Conservation (phyloP, 2,329 filamentous ascomycete species). For the Apiospora sp. region DNA sequence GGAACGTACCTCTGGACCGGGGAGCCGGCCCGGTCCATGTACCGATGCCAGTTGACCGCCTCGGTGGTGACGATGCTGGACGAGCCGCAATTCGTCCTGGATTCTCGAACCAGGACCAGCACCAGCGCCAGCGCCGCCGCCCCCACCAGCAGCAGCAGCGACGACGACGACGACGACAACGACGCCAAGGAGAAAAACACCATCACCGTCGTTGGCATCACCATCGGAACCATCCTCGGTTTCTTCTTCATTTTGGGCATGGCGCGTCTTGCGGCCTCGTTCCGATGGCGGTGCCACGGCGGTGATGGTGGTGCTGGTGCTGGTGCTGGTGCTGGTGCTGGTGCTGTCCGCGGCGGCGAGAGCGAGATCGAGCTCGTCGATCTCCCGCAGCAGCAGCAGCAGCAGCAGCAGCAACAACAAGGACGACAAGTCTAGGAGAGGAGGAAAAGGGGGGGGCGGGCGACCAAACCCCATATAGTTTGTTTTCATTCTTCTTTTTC, state of each 20-base stretch:
- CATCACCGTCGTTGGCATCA: background rate
- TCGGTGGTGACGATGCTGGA: conserved; percentile 45
- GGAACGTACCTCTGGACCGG: conserved; percentile 49
- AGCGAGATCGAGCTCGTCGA: background rate
- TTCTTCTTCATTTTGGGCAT: background rate
- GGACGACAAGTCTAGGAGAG: background rate
- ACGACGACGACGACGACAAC: background rate
- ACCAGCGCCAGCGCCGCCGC: conserved; percentile 19
- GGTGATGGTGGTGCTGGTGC: too few relatives aligned
- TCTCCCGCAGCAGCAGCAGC: background rate
- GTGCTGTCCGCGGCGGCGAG: background rate
- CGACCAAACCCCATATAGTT: background rate
- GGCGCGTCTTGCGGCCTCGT: background rate
- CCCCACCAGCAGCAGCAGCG: background rate
- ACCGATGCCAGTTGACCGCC: conserved; percentile 42
- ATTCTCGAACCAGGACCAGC: conserved; percentile 31
- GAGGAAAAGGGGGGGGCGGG: background rate
- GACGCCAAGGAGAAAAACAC: background rate
- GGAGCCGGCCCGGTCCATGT: conserved; percentile 44
- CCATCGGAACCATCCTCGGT: background rate
- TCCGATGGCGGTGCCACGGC: background rate
- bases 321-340: too few relatives aligned
- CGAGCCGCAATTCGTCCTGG: conserved; percentile 44
- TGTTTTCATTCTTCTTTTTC: background rate
- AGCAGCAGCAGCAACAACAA: background rate